phyloP scores from a whole-genome alignment of 768 basidiomycete species.

The Pisolithus microcarpus region DNA sequence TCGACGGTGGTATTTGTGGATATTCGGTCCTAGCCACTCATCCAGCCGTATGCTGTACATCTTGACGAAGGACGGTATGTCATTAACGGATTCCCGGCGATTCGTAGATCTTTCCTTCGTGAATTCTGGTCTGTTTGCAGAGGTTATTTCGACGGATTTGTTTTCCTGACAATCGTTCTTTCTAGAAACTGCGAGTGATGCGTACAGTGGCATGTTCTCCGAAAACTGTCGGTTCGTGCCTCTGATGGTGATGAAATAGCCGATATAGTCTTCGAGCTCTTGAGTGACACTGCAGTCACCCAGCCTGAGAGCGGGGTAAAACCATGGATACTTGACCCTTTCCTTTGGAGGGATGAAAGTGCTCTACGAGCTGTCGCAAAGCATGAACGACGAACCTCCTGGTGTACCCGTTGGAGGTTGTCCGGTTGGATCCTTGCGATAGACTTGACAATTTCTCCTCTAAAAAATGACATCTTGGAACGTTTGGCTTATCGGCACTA shows the following conservation, averaged over 20 bases:
- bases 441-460: slow-evolving; percentile 16
- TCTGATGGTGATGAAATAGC: slow-evolving; percentile 50
- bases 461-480: not conserved
- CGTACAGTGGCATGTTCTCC: slow-evolving; percentile 70
- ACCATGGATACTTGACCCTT: slow-evolving; percentile 25
- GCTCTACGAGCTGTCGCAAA: slow-evolving; percentile 15
- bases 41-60: slow-evolving; percentile 49
- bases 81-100: slow-evolving; percentile 41
- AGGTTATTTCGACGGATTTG: slow-evolving; percentile 41
- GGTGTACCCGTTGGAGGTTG: slow-evolving; percentile 13
- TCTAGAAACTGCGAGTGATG: slow-evolving; percentile 72
- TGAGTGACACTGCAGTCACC: slow-evolving; percentile 42
- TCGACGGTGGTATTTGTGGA: slow-evolving; percentile 63
- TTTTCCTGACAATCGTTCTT: slow-evolving; percentile 40
- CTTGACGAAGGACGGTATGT: slow-evolving; percentile 49
- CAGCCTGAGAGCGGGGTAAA: slow-evolving; percentile 20
- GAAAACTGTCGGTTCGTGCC: slow-evolving; percentile 48
- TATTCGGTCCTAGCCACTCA: slow-evolving; percentile 64
- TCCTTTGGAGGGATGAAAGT: slow-evolving; percentile 6
- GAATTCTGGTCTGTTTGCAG: slow-evolving; percentile 44
- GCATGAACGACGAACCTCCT: slow-evolving; percentile 15
- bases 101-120: slow-evolving; percentile 51
- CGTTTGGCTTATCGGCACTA: not conserved
- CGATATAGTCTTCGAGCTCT: slow-evolving; percentile 51
- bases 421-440: slow-evolving; percentile 22